phyloP scores from a whole-genome alignment of 1,139 yeast species.

The Meyerozyma carpophila region DNA sequence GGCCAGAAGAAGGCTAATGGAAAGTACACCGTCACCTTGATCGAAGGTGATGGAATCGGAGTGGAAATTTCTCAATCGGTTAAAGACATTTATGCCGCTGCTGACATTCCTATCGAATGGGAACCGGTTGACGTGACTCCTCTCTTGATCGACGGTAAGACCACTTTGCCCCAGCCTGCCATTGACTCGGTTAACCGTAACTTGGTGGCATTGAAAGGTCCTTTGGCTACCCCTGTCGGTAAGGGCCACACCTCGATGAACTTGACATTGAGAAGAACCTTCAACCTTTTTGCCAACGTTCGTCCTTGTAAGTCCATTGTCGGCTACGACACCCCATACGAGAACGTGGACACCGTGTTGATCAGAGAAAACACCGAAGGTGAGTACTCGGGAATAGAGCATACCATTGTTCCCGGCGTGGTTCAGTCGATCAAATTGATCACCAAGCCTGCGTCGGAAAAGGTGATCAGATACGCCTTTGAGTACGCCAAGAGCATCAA shows the following conservation, averaged over 20 bases:
- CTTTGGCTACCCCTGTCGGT: conserved; percentile 96
- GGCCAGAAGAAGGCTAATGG: conserved; percentile 49
- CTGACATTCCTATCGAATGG: conserved; percentile 94
- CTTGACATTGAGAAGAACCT: conserved; percentile 95
- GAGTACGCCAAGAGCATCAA: conserved; percentile 89
- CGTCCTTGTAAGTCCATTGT: conserved; percentile 94
- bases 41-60: conserved; percentile 99
- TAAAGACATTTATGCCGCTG: conserved; percentile 86
- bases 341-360: conserved; percentile 88
- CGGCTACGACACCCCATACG: conserved; percentile 94
- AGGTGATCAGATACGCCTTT: conserved; percentile 93
- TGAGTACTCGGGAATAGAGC: conserved; percentile 98
- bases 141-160: conserved; percentile 82
- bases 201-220: conserved; percentile 95
- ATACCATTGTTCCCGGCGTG: conserved; percentile 95
- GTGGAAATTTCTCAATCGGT: conserved; percentile 92
- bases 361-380: conserved; percentile 99
- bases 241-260: conserved; percentile 98
- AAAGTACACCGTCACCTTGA: conserved; percentile 87
- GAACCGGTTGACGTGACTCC: conserved; percentile 97
- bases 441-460: conserved; percentile 93
- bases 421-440: conserved; percentile 96
- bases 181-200: conserved; percentile 89
- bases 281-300: conserved; percentile 92
- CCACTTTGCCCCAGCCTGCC: conserved; percentile 90